Conservation (phyloP, 2,329 filamentous ascomycete genomes). For the Hymenotorrendiella dingleyae region DNA sequence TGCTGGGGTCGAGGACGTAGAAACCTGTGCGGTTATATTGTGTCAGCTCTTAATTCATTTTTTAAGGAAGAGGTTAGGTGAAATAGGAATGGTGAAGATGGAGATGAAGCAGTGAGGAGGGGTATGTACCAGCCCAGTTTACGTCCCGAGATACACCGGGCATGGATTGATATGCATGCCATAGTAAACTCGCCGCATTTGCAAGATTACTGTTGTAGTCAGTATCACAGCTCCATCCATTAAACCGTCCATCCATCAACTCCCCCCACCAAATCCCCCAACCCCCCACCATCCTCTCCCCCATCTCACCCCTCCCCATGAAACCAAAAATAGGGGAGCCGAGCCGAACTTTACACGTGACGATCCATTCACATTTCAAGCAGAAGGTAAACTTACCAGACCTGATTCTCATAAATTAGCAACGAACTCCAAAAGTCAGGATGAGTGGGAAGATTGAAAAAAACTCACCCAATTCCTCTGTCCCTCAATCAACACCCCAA, state of each 20-base stretch:
- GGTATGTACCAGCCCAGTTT: constrained; percentile 64
- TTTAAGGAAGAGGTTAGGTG: not conserved
- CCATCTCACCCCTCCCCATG: not conserved
- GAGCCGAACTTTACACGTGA: too few relatives aligned
- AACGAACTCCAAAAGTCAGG: not conserved
- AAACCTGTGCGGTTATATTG: constrained; percentile 59
- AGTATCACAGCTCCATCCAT: not conserved
- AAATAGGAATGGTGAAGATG: constrained; percentile 1
- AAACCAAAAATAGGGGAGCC: constrained; percentile 1
- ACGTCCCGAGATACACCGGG: constrained; percentile 58
- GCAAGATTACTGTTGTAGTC: constrained; percentile 61
- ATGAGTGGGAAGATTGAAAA: not conserved
- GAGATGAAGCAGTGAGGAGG: not conserved
- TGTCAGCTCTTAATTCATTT: not conserved
- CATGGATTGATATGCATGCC: constrained; percentile 73
- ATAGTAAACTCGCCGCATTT: constrained; percentile 69
- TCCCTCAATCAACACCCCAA: constrained; percentile 61
- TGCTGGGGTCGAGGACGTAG: constrained; percentile 56
- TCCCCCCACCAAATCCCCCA: not conserved
- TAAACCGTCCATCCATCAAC: not conserved
- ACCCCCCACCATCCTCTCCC: not conserved
- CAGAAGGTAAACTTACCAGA: constrained; percentile 32
- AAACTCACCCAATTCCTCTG: constrained; percentile 71
- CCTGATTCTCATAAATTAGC: constrained; percentile 26
- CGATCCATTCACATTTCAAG: not conserved